Conservation (phyloP, 208 protist genomes). For the Trichomonas tenax region DNA sequence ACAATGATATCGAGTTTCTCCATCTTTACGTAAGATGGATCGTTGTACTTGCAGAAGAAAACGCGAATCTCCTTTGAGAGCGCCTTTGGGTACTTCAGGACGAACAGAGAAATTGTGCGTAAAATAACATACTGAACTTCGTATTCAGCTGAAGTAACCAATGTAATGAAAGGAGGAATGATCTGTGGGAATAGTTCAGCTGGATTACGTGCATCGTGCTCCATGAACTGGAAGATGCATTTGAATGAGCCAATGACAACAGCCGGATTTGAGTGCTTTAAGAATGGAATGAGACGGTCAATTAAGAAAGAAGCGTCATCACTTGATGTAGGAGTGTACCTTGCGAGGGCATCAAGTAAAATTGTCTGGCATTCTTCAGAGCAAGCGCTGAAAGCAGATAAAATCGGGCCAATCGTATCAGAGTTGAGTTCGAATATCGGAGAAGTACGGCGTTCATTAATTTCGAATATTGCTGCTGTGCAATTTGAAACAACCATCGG, state of each 20-base stretch:
- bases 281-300: constrained; percentile 71
- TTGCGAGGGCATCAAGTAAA: constrained; percentile 80
- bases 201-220: constrained; percentile 35
- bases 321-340: constrained; percentile 23
- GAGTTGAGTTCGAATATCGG: constrained; percentile 52
- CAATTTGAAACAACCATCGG: constrained; percentile 79
- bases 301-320: constrained; percentile 65
- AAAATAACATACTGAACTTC: constrained; percentile 94
- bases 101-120: constrained; percentile 90
- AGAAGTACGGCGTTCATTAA: constrained; percentile 45
- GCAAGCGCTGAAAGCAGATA: constrained; percentile 77
- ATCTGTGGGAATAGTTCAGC: constrained; percentile 52
- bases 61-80: constrained; percentile 51
- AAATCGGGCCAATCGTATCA: constrained; percentile 67
- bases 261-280: constrained; percentile 87
- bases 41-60: constrained; percentile 92
- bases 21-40: constrained; percentile 90
- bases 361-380: constrained; percentile 93
- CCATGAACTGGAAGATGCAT: constrained; percentile 61
- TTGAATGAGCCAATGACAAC: constrained; percentile 88
- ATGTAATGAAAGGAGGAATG: constrained; percentile 69
- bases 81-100: constrained; percentile 63
- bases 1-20: constrained; percentile 89
- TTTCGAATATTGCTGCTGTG: constrained; percentile 79
- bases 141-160: constrained; percentile 59